Base-by-base conservation (phyloP, 257 asterid genomes). In the Lycium ferocissimum region DNA sequence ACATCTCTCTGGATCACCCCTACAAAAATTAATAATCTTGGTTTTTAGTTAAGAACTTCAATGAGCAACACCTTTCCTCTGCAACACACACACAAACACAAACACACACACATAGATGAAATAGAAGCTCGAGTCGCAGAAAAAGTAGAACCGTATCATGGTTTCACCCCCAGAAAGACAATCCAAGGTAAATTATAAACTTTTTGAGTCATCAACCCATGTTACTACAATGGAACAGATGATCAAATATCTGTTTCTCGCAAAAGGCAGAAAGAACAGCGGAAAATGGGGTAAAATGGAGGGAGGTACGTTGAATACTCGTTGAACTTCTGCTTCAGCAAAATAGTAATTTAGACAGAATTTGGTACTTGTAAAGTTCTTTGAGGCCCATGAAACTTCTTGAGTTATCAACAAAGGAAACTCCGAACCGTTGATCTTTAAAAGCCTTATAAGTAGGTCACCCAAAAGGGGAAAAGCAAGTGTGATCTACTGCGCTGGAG, bases 401-500 rank as follows among this genome's bases (percentile, higher is more conserved):
- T 49, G 81, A 75, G 81, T 75, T 49, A 75, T 75, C 62, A 75
- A 47, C 12, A 18, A 75, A 75, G 20, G 62, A 7, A 76, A 58
- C 81, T 51, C 62, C 20, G 22, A 17, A 7, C 13, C 0, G 11
- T 7, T n/a, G 33, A 61, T 9, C 9, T 6, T 20, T 20, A 62
- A 62, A 20, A 8, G 9, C 69, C 35, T 61, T 61, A 7, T 17
- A 61, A 61, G 67, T 6, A 37, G 17, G 18, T 38, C 9, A 26
- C 45, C n/a, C 45, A 4, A 2, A 18, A 47, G 9, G 2, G 6
- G 1, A 72, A 17, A 47, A 49, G 0, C 9, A 20, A 20, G 15
- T 5, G 6, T 33, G 54, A 13, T 57, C 85, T 87, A 92, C 59
- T 91, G 94, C 38, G 93, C 37, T 3, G 94, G 91, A 73, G 92